phyloP scores from a whole-genome alignment of 331 rosid species.

The Dryas integrifolia region DNA sequence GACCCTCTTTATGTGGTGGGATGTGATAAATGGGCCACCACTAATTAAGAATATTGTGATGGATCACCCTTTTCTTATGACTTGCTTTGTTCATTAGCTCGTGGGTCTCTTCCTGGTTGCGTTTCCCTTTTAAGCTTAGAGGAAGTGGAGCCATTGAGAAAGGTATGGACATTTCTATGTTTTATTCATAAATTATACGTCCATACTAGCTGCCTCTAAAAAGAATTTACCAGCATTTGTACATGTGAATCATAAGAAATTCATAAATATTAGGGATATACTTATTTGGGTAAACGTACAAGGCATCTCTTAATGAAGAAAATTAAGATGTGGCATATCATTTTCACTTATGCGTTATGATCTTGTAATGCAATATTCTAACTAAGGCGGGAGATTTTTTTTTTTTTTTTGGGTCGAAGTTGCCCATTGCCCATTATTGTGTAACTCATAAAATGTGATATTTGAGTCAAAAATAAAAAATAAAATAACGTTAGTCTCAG shows the following conservation, averaged over 20 bases:
- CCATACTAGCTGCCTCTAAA: neutral
- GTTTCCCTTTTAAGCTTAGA: slow-evolving; percentile 32
- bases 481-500: too few species aligned
- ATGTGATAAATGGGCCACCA: slow-evolving; percentile 29
- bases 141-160: slow-evolving; percentile 36
- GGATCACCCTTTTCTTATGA: slow-evolving; percentile 14
- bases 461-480: too few species aligned
- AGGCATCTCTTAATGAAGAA: neutral
- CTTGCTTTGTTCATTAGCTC: slow-evolving; percentile 11
- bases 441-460: too few species aligned
- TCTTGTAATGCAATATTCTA: too few species aligned
- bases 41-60: slow-evolving; percentile 5
- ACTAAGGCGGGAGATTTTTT: too few species aligned
- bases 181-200: slow-evolving; percentile 14
- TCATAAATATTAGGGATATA: slow-evolving; percentile 6
- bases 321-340: neutral
- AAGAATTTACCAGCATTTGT: slow-evolving; percentile 11
- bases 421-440: too few species aligned
- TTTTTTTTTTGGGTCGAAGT: too few species aligned
- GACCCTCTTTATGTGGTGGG: slow-evolving; percentile 22
- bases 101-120: slow-evolving; percentile 32
- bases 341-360: too few species aligned
- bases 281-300: neutral
- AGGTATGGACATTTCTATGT: slow-evolving; percentile 32
- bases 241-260: slow-evolving; percentile 2